Percentiles rank a stretch among this genome's conserved stretches.
Evolutionary conservation across 2,329 filamentous ascomycete genomes (phyloP).

Genomic region (Davidsoniella eucalypti): DNA sequence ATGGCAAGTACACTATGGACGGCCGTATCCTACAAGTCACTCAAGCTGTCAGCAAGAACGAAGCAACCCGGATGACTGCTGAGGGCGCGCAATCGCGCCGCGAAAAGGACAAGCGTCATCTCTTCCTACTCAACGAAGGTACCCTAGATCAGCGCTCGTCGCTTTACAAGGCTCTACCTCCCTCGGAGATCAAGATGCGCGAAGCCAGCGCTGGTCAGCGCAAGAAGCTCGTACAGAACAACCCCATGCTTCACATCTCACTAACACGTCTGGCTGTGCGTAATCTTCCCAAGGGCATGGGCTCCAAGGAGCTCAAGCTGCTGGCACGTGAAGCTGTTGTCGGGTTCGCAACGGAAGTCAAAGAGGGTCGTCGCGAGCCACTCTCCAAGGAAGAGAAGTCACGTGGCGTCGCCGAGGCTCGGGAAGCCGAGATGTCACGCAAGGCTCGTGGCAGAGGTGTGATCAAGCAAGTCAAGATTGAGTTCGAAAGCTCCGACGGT

Average conservation of each 20-base stretch:
- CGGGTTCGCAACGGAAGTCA: conserved; percentile 82
- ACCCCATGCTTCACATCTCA: conserved; percentile 76
- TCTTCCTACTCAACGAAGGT: conserved; percentile 80
- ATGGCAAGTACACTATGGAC: conserved; percentile 77
- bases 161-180: conserved; percentile 58
- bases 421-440: conserved; percentile 60
- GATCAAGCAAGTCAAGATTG: conserved; percentile 83
- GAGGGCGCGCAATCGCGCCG: conserved; percentile 44
- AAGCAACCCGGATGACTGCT: conserved; percentile 60
- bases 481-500: conserved; percentile 78
- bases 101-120: conserved; percentile 75
- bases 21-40: conserved; percentile 74
- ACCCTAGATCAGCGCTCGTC: conserved; percentile 62
- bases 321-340: conserved; percentile 86
- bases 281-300: conserved; percentile 72
- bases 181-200: conserved; percentile 70
- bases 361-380: conserved; percentile 54
- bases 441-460: conserved; percentile 72
- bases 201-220: conserved; percentile 77
- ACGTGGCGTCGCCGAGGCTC: conserved; percentile 65
- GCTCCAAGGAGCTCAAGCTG: conserved; percentile 76
- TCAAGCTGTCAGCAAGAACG: conserved; percentile 67
- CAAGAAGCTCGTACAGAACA: conserved; percentile 77
- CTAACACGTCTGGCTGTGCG: conserved; percentile 80
- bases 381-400: conserved; percentile 80